Evolutionary conservation across 345 rosid genomes (phyloP), one percentile per base, ranked within the genome.

Genomic region (Psidium guajava): DNA sequence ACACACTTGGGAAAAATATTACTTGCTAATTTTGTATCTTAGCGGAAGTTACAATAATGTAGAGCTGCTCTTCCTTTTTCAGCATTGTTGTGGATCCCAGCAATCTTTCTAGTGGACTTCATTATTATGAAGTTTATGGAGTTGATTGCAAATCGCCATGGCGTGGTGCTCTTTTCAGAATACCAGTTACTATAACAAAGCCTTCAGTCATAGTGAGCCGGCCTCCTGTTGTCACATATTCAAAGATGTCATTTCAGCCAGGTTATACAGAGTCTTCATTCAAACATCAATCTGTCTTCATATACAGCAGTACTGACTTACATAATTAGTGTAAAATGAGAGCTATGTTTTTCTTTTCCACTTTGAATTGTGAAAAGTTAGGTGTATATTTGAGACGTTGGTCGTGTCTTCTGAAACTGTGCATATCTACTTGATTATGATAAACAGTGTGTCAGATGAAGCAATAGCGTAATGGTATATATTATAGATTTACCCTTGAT

Each of bases 21-120:
- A 20, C 6, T 5, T 36, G 80, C 80, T 32, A 5, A 69, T 69
- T 69, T 69, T 36, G 25, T 18, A 69, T 69, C 47, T 16, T 36
- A 36, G 80, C 40, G 47, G 44, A 69, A 69, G 25, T 42, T 32
- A 69, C 80, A 9, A 8, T 69, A 69, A 69, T 69, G 25, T 69
- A 69, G 80, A 20, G 80, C 47, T 36, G 47, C 47, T 83, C 36
- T 64, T 82, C 81, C 32, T 86, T 83, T 91, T 90, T 83, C 98
- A 96, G 99, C 87, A 93, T 97, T 81, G 94, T 97, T 84, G 96
- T 96, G 90, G 98, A 97, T 92, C 99, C 99, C 85, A 91, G 96
- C 86, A 95, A 88, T 90, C 95, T 96, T 58, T 89, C 86, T 86
- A 93, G 90, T 82, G 99, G 98, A 89, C 94, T 95, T 80, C 98